Base-by-base conservation (phyloP, 2,329 filamentous ascomycete genomes). In the Trichoderma semiorbis region DNA sequence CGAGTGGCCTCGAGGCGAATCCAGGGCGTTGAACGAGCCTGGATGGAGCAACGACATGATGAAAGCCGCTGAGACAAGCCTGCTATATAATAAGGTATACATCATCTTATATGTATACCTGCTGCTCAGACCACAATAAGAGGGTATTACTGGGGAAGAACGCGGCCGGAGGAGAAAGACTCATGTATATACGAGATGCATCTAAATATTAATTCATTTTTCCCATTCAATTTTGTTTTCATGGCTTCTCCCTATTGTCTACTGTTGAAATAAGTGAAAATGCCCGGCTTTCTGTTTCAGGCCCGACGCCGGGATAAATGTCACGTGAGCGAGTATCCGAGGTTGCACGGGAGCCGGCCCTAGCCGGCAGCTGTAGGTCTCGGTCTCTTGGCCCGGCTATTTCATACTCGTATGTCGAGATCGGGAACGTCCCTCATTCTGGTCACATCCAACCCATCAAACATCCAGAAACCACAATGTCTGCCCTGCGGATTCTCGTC, bases 401-500 rank as follows among this genome's bases (percentile, higher is more conserved):
- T 69, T 69, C 30, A 53, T 43, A 28, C 21, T 53, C 24, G 53
- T 18, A 57, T 24, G 55, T 58, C 47, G 24, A 58, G 16, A 69
- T 61, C 61, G 32, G 47, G 26, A 36, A 57, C 57, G 74, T 74
- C 72, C 65, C 72, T 74, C 66, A 68, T 75, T 70, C 72, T 74
- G 76, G 43, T 53, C 43, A 53, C 75, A 75, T 74, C 55, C 72
- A 68, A 69, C 58, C 69, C 74, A 78, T 77, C 77, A 75, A 74
- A 72, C 77, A 75, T 73, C 75, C 76, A 67, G 75, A 75, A 78
- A 66, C 70, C 73, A 74, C 75, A 74, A 90, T 91, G 89, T 89
- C 89, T 77, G 85, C 88, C 70, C 83, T 94, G 77, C 86, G 92
- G 81, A 94, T 95, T 82, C 87, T 95, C 74, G 92, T 95, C 4